Percentiles rank a stretch among this genome's conserved stretches.
Conservation (phyloP, 2,329 filamentous ascomycete genomes). For the Fusarium pininemorale region DNA sequence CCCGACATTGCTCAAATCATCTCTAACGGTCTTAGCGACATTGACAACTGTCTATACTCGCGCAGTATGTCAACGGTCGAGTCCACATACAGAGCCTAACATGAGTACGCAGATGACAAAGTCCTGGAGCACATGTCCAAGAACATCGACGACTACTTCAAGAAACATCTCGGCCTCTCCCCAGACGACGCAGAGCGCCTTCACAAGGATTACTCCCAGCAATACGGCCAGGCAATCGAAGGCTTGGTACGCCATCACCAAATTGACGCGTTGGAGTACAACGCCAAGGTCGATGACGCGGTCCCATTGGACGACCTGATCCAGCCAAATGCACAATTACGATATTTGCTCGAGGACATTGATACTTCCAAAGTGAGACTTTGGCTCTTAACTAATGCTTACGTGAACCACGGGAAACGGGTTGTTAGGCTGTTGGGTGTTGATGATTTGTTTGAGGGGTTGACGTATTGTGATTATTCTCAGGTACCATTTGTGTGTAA, state of each 20-base stretch:
- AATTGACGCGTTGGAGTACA: slow-evolving; percentile 95
- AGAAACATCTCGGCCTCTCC: slow-evolving; percentile 75
- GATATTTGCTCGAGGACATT: slow-evolving; percentile 80
- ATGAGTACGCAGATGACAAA: slow-evolving; percentile 65
- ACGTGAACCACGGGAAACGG: slow-evolving; percentile 83
- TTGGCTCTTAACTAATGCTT: slow-evolving; percentile 97
- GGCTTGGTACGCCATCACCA: slow-evolving; percentile 93
- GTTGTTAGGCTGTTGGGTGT: slow-evolving; percentile 83
- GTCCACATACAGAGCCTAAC: background rate
- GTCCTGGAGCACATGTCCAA: slow-evolving; percentile 89
- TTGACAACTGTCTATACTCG: slow-evolving; percentile 96
- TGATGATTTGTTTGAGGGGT: slow-evolving; percentile 90
- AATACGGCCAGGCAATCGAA: slow-evolving; percentile 97
- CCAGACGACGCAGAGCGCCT: slow-evolving; percentile 81
- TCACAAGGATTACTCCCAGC: slow-evolving; percentile 92
- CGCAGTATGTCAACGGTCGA: slow-evolving; percentile 67
- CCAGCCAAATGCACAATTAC: slow-evolving; percentile 77
- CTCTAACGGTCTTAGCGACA: slow-evolving; percentile 73
- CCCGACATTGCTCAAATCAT: accelerated
- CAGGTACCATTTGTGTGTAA: slow-evolving; percentile 83
- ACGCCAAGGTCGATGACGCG: slow-evolving; percentile 92
- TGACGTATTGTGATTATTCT: slow-evolving; percentile 93
- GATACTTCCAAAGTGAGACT: slow-evolving; percentile 83
- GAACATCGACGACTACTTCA: slow-evolving; percentile 74
- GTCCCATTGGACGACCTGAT: slow-evolving; percentile 89